Evolutionary conservation across 2,329 filamentous ascomycete species (phyloP).

Genomic region (Pezicula radicicola): DNA sequence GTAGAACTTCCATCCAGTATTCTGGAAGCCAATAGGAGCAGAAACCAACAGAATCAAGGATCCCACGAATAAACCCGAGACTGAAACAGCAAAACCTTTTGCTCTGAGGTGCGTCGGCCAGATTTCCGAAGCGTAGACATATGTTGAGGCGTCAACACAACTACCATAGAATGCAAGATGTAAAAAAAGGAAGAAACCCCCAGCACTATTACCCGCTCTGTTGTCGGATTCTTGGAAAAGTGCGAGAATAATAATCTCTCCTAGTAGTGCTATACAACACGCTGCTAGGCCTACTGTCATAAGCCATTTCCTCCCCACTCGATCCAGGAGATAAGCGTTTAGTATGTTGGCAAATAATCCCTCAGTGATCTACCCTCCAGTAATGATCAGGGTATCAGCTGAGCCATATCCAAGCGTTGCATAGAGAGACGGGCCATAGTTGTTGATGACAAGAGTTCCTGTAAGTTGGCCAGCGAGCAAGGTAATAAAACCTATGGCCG

Average conservation of each 20-base stretch:
- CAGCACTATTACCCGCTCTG: constrained; percentile 18
- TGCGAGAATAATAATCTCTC: constrained; percentile 18
- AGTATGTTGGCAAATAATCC: constrained; percentile 13
- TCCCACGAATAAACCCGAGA: not conserved
- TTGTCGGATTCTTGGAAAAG: constrained; percentile 18
- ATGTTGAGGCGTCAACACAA: constrained; percentile 25
- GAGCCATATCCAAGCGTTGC: not conserved
- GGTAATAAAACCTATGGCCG: not conserved
- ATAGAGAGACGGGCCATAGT: not conserved
- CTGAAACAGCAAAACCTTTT: constrained; percentile 60
- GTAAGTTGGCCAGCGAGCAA: not conserved
- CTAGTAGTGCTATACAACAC: constrained; percentile 14
- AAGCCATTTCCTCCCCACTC: constrained; percentile 30
- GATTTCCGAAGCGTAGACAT: constrained; percentile 30
- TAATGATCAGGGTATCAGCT: too few relatives aligned
- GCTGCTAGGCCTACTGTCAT: constrained; percentile 13
- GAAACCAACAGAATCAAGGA: not conserved
- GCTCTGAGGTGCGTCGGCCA: constrained; percentile 41
- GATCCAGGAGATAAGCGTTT: constrained; percentile 24
- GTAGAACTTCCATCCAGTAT: not conserved
- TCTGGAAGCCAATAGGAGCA: constrained; percentile 20
- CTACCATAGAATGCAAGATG: constrained; percentile 20
- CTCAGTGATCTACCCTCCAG: too few relatives aligned
- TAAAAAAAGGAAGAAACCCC: constrained; percentile 14
- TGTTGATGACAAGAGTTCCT: not conserved